Evolutionary conservation across 345 rosid genomes (phyloP), one percentile per base, ranked within the genome.

Genomic region (Ailanthus altissimus): DNA sequence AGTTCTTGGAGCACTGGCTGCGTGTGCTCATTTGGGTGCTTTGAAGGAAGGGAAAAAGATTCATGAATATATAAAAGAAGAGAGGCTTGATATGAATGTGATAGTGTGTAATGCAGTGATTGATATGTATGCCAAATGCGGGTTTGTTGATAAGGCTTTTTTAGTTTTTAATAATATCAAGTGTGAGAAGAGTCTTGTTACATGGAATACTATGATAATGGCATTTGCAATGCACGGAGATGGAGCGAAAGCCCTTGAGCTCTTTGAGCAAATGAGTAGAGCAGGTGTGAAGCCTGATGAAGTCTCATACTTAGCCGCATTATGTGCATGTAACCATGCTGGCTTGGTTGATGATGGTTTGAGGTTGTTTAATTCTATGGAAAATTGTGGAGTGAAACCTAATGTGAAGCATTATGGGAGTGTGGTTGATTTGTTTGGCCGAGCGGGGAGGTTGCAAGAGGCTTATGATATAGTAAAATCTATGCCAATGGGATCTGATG

Each of bases 201-300:
- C 97, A 5, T 94, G 98, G 98, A 94, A 94, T 82, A 90, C 97
- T 9, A 94, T 93, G 94, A 86, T 94, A 42, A 93, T 86, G 94
- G 97, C 89, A 26, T 91, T 88, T 78, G 97, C 98, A 1, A 86
- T 88, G 84, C 91, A 91, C 42, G 98, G 98, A 56, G 85, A 91
- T 80, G 97, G 91, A 9, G 16, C 51, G 16, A 86, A 75, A 81
- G 93, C 97, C 25, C 72, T 93, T 38, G 86, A 88, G 81, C 85
- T 91, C 51, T 93, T 94, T 50, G 67, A 84, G 80, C 80, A 83
- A 62, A 84, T 94, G 89, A 78, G 66, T 72, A 49, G n/a, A 0
- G 76, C 75, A 53, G 83, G 90, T 26, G 79, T 89, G 42, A 77
- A 70, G 69, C 95, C 91, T 0, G 93, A 94, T 82, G 91, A 73